A percentile compares a stretch with the other conserved stretches of the same genome.
Evolutionary conservation across 2,329 filamentous ascomycete species (phyloP).

Genomic region (Trichoderma citrinoviride): DNA sequence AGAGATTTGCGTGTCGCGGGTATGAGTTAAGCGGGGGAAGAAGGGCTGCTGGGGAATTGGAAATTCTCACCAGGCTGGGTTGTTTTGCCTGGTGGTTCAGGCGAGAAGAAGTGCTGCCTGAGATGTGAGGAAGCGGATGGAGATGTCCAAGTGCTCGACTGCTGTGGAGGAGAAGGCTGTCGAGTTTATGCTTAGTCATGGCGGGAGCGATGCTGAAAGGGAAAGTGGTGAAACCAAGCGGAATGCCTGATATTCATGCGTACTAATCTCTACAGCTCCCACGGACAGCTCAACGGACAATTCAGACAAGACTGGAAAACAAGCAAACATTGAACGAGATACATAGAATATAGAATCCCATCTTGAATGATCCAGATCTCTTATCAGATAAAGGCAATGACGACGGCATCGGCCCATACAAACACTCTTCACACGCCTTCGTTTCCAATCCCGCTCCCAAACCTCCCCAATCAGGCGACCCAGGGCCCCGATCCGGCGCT

Average conservation of each 20-base stretch:
- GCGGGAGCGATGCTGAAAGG: too few species aligned
- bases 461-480: slow-evolving; percentile 23
- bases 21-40: not conserved
- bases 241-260: too few species aligned
- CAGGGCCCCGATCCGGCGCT: not conserved
- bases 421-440: not conserved
- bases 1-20: not conserved
- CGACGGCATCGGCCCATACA: not conserved
- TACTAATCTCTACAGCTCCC: too few species aligned
- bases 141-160: too few species aligned
- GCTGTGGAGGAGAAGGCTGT: too few species aligned
- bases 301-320: too few species aligned
- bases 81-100: slow-evolving; percentile 5
- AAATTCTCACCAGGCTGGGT: slow-evolving; percentile 16
- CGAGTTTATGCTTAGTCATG: too few species aligned
- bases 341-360: too few species aligned
- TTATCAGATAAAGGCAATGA: not conserved
- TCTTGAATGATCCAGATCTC: too few species aligned
- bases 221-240: too few species aligned
- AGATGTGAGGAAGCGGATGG: slow-evolving; percentile 12
- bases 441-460: not conserved
- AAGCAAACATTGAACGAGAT: too few species aligned
- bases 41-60: not conserved
- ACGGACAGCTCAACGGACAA: too few species aligned
- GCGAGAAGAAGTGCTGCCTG: slow-evolving; percentile 1